Percentiles rank a stretch among this genome's conserved stretches.
Conservation (phyloP, 345 rosid species). For the Trapa bicornis region DNA sequence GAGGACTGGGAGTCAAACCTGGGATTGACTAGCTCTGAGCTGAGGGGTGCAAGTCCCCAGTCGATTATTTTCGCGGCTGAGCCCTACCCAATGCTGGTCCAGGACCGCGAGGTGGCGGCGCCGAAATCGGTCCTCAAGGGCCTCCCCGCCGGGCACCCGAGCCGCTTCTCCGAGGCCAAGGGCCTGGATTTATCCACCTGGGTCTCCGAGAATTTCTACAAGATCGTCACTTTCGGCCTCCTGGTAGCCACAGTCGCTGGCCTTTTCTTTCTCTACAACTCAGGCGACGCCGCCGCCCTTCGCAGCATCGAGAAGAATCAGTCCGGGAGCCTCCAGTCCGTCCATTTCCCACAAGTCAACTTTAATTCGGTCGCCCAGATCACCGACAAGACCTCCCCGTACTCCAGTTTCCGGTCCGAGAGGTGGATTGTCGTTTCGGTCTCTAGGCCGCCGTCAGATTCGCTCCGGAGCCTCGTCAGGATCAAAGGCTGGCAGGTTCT, state of each 20-base stretch:
- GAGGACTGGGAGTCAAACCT: slow-evolving; percentile 7
- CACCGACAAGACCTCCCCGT: slow-evolving; percentile 53
- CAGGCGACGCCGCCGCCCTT: slow-evolving; percentile 53
- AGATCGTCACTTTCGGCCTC: slow-evolving; percentile 29
- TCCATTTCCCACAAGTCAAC: slow-evolving; percentile 47
- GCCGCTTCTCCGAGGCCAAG: slow-evolving; percentile 49
- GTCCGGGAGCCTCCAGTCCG: slow-evolving; percentile 36
- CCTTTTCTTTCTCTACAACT: slow-evolving; percentile 57
- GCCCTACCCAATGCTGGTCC: slow-evolving; percentile 62
- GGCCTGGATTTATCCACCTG: slow-evolving; percentile 80
- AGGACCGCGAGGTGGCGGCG: slow-evolving; percentile 38
- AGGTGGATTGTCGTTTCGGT: slow-evolving; percentile 86
- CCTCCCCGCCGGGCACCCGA: slow-evolving; percentile 36
- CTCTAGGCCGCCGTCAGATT: slow-evolving; percentile 60
- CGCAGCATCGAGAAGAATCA: slow-evolving; percentile 44
- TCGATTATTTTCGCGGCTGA: too few species aligned
- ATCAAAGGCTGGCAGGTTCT: slow-evolving; percentile 92
- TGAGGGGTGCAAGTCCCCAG: not conserved
- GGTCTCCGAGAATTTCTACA: slow-evolving; percentile 51
- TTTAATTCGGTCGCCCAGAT: slow-evolving; percentile 52
- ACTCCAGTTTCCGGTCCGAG: slow-evolving; percentile 59
- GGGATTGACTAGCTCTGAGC: slow-evolving; percentile 7
- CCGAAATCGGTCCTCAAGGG: slow-evolving; percentile 41
- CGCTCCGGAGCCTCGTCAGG: slow-evolving; percentile 45
- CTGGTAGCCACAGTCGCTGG: slow-evolving; percentile 45